Base-by-base conservation (phyloP, 768 basidiomycete species). In the Lactarius indigo region DNA sequence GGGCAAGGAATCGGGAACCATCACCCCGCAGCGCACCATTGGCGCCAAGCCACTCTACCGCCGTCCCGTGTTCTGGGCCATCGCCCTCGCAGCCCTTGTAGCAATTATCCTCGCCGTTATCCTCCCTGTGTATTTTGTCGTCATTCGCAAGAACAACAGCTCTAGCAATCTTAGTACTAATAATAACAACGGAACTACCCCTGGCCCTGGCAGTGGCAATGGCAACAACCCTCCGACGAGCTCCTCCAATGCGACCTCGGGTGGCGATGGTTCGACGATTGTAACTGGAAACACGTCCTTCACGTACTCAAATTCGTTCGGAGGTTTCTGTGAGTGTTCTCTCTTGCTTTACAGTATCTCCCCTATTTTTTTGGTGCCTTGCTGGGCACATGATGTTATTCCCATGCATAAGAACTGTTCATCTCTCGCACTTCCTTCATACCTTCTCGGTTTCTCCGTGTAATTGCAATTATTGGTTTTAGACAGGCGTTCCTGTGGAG, bases 221-320 rank as follows among this genome's bases (percentile, higher is more conserved):
- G 44, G 58, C 10, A 39, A 59, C 28, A 37, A 18, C 2, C 30
- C 64, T 18, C 63, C 66, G 4, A 31, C 12, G 4, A 68, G 26
- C n/a, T 0, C 69, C 17, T 39, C 61, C 12, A 28, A 5, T 33
- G 65, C 63, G 23, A 69, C 54, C 33, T 26, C 69, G 1, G 71
- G 70, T 60, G 63, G 65, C 15, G 57, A 71, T 41, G 70, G 70
- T 42, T 69, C 68, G 41, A 71, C 71, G 30, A 72, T 82, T 54
- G 74, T 74, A 28, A 71, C 76, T 18, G 80, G 77, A 10, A 78
- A 84, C 64, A 82, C 82, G 10, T 76, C 75, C 10, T 79, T 83
- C 70, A 77, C 73, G 1, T 85, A 85, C 75, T 71, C 69, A 52
- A 84, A 84, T 75, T 66, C 75, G 5, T 80, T 79, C 68, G 83